Percentiles rank a stretch among this genome's conserved stretches.
These are phyloP conservation scores for Kwoniella pini DNA, from an alignment of 768 basidiomycete species.

Conservation along the genomic window DNA sequence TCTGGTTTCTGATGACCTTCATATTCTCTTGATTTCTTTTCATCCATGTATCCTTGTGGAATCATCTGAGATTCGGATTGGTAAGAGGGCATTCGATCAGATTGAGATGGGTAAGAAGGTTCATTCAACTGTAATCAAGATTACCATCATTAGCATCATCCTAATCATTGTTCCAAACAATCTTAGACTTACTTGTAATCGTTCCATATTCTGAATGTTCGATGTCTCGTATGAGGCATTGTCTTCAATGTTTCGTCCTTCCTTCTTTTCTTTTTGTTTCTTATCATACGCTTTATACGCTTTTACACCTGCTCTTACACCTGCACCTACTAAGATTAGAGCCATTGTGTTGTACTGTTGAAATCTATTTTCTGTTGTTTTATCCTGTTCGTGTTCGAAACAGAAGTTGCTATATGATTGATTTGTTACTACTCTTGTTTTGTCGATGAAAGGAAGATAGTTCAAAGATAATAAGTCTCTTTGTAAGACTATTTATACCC, in stretches of 20 bases:
- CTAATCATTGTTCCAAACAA: neutral
- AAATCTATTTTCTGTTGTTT: neutral
- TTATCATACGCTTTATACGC: conserved; percentile 9
- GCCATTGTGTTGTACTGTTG: neutral
- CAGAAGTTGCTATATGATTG: no score
- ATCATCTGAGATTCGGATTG: neutral
- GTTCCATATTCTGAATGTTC: neutral
- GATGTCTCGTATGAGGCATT: neutral
- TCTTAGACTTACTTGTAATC: neutral
- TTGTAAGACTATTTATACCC: neutral
- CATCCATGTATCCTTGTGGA: neutral
- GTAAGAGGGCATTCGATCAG: neutral
- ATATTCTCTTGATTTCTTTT: conserved; percentile 7
- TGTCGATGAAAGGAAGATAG: neutral
- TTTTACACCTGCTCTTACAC: neutral
- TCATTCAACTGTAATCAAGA: neutral
- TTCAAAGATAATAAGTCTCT: neutral
- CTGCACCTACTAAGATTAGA: neutral
- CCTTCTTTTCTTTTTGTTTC: conserved; percentile 1
- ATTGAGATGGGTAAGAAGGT: neutral
- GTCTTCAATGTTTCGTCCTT: neutral
- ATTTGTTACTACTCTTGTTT: no score
- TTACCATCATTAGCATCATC: neutral
- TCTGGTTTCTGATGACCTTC: neutral
- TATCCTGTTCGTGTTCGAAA: no score